Percentiles rank a stretch among this genome's conserved stretches.
These are phyloP conservation scores for Iris macrosiphon DNA, from an alignment of 106 monocot genomes.

Conservation along the genomic window DNA sequence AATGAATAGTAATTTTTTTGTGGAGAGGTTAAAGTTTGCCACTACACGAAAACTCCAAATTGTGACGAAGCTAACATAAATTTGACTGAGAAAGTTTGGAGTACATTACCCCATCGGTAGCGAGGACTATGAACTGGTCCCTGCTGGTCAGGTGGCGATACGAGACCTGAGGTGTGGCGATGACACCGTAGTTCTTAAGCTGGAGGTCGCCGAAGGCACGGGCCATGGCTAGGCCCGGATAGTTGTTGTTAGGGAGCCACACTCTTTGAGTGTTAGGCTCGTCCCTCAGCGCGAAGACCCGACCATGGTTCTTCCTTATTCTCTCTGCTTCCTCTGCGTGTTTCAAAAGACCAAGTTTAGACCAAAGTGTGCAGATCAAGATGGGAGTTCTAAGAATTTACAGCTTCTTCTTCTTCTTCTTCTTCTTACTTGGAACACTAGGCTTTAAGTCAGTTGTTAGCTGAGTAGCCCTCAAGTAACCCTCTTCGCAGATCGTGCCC, in stretches of 20 bases:
- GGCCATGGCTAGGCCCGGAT: constrained; percentile 87
- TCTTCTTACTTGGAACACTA: constrained; percentile 47
- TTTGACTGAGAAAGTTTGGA: too few relatives aligned
- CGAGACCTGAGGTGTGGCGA: constrained; percentile 63
- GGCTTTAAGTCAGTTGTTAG: constrained; percentile 92
- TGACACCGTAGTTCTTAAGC: constrained; percentile 85
- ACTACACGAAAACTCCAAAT: too few relatives aligned
- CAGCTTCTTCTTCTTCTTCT: too few relatives aligned
- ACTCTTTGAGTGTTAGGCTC: constrained; percentile 65
- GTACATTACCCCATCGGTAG: constrained; percentile 66
- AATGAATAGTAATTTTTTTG: too few relatives aligned
- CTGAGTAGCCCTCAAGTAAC: constrained; percentile 51
- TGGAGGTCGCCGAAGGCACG: constrained; percentile 81
- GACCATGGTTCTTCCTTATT: constrained; percentile 64
- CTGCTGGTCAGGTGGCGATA: constrained; percentile 31
- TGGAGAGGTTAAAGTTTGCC: too few relatives aligned
- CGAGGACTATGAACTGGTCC: constrained; percentile 79
- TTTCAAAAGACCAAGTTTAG: not conserved
- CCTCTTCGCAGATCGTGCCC: constrained; percentile 44
- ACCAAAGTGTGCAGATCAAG: not conserved
- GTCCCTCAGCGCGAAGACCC: constrained; percentile 59
- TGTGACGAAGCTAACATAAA: too few relatives aligned
- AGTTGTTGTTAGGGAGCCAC: constrained; percentile 75
- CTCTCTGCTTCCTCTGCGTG: constrained; percentile 80
- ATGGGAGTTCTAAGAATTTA: too few relatives aligned